These are phyloP conservation scores for Tylopilus sp. DNA, from an alignment of 768 basidiomycete genomes.

Conservation along the genomic window DNA sequence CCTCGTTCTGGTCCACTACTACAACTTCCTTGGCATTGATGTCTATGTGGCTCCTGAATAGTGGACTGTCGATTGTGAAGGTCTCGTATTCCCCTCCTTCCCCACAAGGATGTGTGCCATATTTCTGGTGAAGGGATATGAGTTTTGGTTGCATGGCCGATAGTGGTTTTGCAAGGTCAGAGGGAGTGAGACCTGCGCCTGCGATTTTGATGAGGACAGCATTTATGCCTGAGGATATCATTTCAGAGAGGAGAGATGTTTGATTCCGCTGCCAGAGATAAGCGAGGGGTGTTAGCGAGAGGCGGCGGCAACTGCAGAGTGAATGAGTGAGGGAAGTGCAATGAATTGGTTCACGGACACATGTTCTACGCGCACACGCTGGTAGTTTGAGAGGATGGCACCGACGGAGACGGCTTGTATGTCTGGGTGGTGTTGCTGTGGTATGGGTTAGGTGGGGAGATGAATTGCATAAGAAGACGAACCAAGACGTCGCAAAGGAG, in stretches of 20 bases:
- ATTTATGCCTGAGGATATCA: conserved; percentile 77
- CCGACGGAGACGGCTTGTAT: conserved; percentile 88
- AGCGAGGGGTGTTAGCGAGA: conserved; percentile 73
- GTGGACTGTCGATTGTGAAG: conserved; percentile 82
- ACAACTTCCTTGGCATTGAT: conserved; percentile 70
- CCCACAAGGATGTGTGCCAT: conserved; percentile 92
- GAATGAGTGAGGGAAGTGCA: conserved; percentile 1
- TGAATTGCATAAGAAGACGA: conserved; percentile 9
- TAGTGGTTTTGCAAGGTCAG: conserved; percentile 78
- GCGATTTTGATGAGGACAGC: conserved; percentile 93
- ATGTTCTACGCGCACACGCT: conserved; percentile 95
- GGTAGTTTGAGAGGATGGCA: conserved; percentile 96
- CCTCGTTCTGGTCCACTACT: conserved; percentile 74
- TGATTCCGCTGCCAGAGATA: conserved; percentile 97
- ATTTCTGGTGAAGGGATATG: conserved; percentile 66
- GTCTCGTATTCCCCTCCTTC: conserved; percentile 99
- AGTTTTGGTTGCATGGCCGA: conserved; percentile 72
- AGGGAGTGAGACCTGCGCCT: conserved; percentile 78
- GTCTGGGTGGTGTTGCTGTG: conserved; percentile 72
- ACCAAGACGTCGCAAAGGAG: conserved; percentile 80
- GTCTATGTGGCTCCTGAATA: conserved; percentile 76
- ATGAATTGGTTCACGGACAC: conserved; percentile 53
- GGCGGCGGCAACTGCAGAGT: conserved; percentile 64
- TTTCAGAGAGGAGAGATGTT: conserved; percentile 76
- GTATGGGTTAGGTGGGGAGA: neutral